A percentile compares a stretch with the other conserved stretches of the same genome.
Evolutionary conservation across 495 filamentous ascomycete species (phyloP).

Genomic region (Penicillium canariense): DNA sequence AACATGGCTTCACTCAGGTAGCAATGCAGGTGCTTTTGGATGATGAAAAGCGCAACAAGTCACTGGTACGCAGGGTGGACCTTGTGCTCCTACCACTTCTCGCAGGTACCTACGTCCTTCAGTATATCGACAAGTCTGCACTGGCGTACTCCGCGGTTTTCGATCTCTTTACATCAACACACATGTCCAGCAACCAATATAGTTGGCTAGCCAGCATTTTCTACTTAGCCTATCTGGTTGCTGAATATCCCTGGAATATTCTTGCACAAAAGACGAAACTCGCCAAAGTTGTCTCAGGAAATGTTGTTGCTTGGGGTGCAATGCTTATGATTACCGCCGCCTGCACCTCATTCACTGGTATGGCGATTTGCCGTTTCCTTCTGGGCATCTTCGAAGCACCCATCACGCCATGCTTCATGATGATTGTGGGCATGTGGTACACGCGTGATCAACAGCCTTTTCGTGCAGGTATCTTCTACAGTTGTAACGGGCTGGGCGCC

Average conservation of each 20-base stretch:
- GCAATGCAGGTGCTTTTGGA: conserved; percentile 19
- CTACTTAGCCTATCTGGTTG: conserved; percentile 51
- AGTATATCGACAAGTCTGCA: conserved; percentile 41
- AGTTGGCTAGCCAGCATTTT: conserved; percentile 56
- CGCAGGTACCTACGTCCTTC: conserved; percentile 47
- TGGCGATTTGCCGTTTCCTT: conserved; percentile 41
- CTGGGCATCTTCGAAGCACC: conserved; percentile 38
- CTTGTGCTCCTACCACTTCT: conserved; percentile 50
- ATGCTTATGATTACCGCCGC: conserved; percentile 42
- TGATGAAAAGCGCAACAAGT: conserved; percentile 25
- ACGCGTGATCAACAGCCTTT: conserved; percentile 28
- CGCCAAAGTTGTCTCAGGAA: conserved; percentile 20
- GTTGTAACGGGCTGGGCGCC: conserved; percentile 47
- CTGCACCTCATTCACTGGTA: conserved; percentile 33
- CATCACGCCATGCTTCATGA: conserved; percentile 45
- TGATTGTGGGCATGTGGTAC: conserved; percentile 39
- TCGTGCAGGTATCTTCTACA: conserved; percentile 40
- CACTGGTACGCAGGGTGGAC: conserved; percentile 40
- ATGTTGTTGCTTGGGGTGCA: conserved; percentile 34
- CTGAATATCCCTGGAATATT: conserved; percentile 34
- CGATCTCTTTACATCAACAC: conserved; percentile 29
- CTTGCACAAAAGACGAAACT: conserved; percentile 23
- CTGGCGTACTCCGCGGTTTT: conserved; percentile 38
- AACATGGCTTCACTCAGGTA: conserved; percentile 29
- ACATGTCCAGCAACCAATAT: conserved; percentile 38